Percentiles rank a stretch among this genome's conserved stretches.
phyloP scores from a whole-genome alignment of 768 basidiomycete genomes.

The Lyophyllum atratum region DNA sequence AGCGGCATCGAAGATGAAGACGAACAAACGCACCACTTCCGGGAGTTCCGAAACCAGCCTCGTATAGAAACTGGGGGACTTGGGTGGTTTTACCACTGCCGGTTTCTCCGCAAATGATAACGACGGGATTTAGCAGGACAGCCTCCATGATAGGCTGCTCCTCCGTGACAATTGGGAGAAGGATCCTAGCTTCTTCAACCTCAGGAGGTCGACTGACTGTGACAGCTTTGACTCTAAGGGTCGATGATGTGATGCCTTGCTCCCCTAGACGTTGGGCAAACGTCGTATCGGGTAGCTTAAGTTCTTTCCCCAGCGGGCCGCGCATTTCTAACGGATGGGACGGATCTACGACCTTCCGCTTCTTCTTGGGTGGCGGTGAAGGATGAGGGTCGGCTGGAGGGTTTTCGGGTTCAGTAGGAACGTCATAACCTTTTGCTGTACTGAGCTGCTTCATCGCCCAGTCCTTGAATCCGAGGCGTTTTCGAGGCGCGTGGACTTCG shows the following conservation, averaged over 20 bases:
- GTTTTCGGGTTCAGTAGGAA: conserved; percentile 20
- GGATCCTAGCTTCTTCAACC: conserved; percentile 73
- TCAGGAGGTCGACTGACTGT: conserved; percentile 64
- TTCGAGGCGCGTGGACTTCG: conserved; percentile 32
- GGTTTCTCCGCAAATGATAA: conserved; percentile 89
- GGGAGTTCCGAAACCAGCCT: conserved; percentile 89
- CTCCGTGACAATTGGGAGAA: conserved; percentile 88
- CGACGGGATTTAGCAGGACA: conserved; percentile 81
- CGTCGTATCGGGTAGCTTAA: conserved; percentile 65
- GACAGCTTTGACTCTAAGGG: conserved; percentile 42
- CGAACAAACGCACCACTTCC: conserved; percentile 62
- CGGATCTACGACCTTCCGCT: conserved; percentile 42
- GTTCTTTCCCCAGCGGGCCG: conserved; percentile 79
- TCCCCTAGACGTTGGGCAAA: conserved; percentile 54
- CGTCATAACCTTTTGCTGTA: conserved; percentile 39
- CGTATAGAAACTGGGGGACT: conserved; percentile 97
- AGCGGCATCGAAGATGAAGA: conserved; percentile 3
- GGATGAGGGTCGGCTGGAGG: conserved; percentile 18
- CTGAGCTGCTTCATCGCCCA: conserved; percentile 87
- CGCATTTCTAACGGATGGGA: conserved; percentile 47
- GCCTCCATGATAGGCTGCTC: conserved; percentile 96
- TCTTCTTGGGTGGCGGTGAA: conserved; percentile 41
- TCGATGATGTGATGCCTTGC: conserved; percentile 13
- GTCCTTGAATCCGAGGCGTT: conserved; percentile 71
- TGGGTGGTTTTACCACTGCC: conserved; percentile 99